Percentiles rank a stretch among this genome's conserved stretches.
phyloP scores from a whole-genome alignment of 768 basidiomycete genomes.

The Phaffia tasmanica region DNA sequence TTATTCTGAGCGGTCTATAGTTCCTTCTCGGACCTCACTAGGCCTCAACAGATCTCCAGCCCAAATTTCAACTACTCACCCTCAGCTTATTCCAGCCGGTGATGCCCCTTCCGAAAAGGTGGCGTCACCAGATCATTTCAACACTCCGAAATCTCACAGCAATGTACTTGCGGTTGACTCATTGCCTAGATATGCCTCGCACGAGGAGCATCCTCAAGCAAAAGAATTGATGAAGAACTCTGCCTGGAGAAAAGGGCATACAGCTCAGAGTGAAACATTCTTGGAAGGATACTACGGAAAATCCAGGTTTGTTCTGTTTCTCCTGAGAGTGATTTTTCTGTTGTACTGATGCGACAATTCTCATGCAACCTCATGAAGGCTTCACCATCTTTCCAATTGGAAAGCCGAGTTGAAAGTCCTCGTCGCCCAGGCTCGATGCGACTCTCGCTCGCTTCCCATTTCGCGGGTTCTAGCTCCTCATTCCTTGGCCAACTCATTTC shows the following conservation, averaged over 20 bases:
- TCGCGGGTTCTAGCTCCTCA: constrained; percentile 28
- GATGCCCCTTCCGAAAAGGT: background rate
- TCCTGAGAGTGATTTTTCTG: background rate
- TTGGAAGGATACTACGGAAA: constrained; percentile 69
- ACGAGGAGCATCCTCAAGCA: constrained; percentile 59
- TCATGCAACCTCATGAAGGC: constrained; percentile 45
- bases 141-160: background rate
- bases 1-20: background rate
- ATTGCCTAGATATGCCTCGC: constrained; percentile 50
- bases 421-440: constrained; percentile 58
- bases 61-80: background rate
- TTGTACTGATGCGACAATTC: background rate
- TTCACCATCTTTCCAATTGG: constrained; percentile 88
- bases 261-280: constrained; percentile 67
- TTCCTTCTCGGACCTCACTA: background rate
- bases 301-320: constrained; percentile 32
- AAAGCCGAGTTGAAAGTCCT: constrained; percentile 76
- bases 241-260: constrained; percentile 77
- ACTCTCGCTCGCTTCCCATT: constrained; percentile 30
- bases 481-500: background rate
- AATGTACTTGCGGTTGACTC: background rate
- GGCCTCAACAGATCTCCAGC: background rate
- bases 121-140: background rate
- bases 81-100: background rate
- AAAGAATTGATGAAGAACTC: constrained; percentile 69